Evolutionary conservation across 805 yeast genomes (phyloP).

Genomic region (Aciculoconidium aculeatum): DNA sequence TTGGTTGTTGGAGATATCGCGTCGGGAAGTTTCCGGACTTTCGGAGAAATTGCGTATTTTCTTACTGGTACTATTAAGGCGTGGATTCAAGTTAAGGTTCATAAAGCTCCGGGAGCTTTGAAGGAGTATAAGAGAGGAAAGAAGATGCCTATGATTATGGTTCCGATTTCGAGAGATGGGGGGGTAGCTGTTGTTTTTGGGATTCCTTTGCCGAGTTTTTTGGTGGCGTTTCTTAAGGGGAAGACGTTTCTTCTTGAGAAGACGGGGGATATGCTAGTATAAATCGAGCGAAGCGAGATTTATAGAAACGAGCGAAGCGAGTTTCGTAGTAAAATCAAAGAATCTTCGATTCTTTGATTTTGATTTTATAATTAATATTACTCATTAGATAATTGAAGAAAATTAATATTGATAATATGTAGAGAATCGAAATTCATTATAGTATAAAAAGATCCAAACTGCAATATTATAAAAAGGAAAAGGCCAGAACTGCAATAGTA

Average conservation of each 20-base stretch:
- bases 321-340: no score
- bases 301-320: no score
- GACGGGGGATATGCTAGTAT: no score
- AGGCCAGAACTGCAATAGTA: no score
- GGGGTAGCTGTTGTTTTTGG: conserved; percentile 32
- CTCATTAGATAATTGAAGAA: no score
- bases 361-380: no score
- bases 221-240: conserved; percentile 21
- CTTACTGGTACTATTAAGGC: conserved; percentile 15
- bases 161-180: conserved; percentile 31
- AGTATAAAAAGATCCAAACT: no score
- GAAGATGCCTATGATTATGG: conserved; percentile 11
- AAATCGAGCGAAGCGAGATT: no score
- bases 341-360: no score
- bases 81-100: conserved; percentile 11
- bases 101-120: conserved; percentile 8
- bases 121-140: conserved; percentile 9
- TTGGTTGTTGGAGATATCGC: conserved; percentile 33
- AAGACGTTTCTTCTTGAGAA: conserved; percentile 22
- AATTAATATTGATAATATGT: no score
- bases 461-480: no score
- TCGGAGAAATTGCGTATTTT: conserved; percentile 21
- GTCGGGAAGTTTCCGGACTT: conserved; percentile 14
- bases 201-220: conserved; percentile 21
- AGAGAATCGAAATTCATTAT: no score